Base-by-base conservation (phyloP, 495 filamentous ascomycete species). In the Lindgomyces ingoldianus region DNA sequence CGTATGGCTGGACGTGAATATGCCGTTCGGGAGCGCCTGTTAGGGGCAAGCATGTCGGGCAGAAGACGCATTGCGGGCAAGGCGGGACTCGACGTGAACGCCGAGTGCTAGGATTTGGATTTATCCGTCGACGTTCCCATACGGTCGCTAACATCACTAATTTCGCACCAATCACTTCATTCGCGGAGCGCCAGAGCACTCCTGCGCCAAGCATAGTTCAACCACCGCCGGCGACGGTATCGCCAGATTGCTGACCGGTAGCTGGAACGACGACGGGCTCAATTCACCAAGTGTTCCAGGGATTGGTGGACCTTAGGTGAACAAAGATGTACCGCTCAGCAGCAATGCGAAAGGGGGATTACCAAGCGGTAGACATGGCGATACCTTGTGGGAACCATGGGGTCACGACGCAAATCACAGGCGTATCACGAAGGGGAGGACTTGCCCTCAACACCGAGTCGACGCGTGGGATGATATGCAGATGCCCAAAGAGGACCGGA, bases 1-100 rank as follows among this genome's bases (percentile, higher is more conserved):
- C 68, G 68, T 67, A 67, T 70, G 58, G 68, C 64, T 67, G 64
- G 64, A 67, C 57, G 16, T 51, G 56, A 57, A 67, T 42, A 67
- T 67, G 64, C 64, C 64, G 64, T 60, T 39, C 57, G 51, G 33
- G 33, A 39, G 33, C 42, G 9, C 27, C 10, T 50, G 10, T 44
- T 64, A 54, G 53, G 24, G 25, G 54, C 12, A 26, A 14, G 53
- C 53, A 51, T 64, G 27, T 49, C 45, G 62, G 62, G 42, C 62
- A 30, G 62, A 49, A 42, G 21, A 46, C 48, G 63, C 55, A 30
- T 39, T 48, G 49, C 30, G 63, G 48, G 27, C 45, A 51, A 27
- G 26, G 44, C 45, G 29, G 29, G 21, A 18, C 22, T 1, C 16
- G 19, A 2, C n/a, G 30, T 39, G 26, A 33, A 8, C 46, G 49